Base-by-base conservation (phyloP, 768 basidiomycete species). In the Cystobasidium ongulense region DNA sequence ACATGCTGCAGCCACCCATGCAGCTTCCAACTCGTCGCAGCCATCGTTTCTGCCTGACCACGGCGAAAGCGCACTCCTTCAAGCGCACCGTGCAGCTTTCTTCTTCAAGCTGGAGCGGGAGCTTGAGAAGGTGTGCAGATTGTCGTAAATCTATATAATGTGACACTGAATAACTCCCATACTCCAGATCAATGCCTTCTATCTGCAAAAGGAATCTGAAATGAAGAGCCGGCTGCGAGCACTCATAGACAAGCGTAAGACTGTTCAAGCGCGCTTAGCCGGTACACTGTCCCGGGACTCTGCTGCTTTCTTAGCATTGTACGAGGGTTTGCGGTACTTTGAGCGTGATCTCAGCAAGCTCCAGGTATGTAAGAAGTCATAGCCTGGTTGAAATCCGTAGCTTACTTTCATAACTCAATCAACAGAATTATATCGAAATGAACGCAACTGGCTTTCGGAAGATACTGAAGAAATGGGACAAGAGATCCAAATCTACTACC, bases 51-150 rank as follows among this genome's bases (percentile, higher is more conserved):
- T 63, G 23, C 61, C 75, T 21, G 59, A 74, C 25, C n/a, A 29
- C 74, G 68, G 73, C 66, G 74, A 90, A 72, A 88, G 90, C 0
- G 86, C 89, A 21, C 89, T 91, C 79, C 93, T 97, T 77, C 91
- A 90, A 79, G 92, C 93, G 17, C 92, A 95, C 83, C 92, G 94
- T 80, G 91, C 94, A 1, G 92, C 92, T 0, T 99, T 98, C 84
- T 98, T 99, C 84, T 98, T 96, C 86, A 98, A 94, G 81, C 86
- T 99, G 0, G 94, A 97, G 81, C 86, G 95, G 25, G 96, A 99
- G 81, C 84, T 98, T 25, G 96, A 98, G 82, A 99, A 98, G 87
- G 95, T 90, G 77, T 76, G 84, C 76, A 21, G 33, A 11, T 11
- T 41, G 38, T 1, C 15, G 0, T 46, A 35, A 39, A 1, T 13